Evolutionary conservation across 345 rosid species (phyloP), one percentile per base, ranked within the genome.

Genomic region (Turnera subulata): DNA sequence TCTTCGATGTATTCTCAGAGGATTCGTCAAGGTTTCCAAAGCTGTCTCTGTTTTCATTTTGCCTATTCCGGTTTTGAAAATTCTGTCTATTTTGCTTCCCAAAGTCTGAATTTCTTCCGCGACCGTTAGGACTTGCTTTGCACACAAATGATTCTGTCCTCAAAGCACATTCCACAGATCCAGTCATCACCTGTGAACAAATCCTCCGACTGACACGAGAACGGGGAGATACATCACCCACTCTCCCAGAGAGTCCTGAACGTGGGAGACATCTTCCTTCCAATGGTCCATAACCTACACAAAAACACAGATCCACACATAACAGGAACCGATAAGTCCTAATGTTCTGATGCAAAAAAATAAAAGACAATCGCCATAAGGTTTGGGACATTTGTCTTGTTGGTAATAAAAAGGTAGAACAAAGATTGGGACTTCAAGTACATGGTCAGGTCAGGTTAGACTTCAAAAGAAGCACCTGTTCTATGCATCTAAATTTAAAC

Each of bases 101-200:
- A 73, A 82, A 82, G 74, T 86, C 94, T 3, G 83, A 81, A 73
- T 83, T 85, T 76, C 85, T 83, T 72, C 84, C 63, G 20, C 80
- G 78, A 62, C 84, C 76, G 59, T 78, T 75, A 69, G 83, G 72
- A 64, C 74, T 80, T 58, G 87, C 85, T 70, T 29, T 76, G 73
- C 96, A 86, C 14, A 72, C 74, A 22, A 83, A 71, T 53, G 78
- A 72, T 49, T 61, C 60, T 68, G 68, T 71, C 65, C 43, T 62
- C 19, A 69, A 43, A 62, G 60, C 33, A 53, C 57, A 77, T 67
- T 67, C 80, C 45, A 76, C 49, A 8, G 69, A 69, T 46, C 77
- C 70, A 40, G 70, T 68, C 60, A 73, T 71, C 32, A 77, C 51
- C 23, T 59, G 77, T 23, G 76, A 63, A 48, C 13, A 23, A 22